A percentile compares a stretch with the other conserved stretches of the same genome.
phyloP scores from a whole-genome alignment of 495 filamentous ascomycete species.

The Hyaloscypha finlandica region DNA sequence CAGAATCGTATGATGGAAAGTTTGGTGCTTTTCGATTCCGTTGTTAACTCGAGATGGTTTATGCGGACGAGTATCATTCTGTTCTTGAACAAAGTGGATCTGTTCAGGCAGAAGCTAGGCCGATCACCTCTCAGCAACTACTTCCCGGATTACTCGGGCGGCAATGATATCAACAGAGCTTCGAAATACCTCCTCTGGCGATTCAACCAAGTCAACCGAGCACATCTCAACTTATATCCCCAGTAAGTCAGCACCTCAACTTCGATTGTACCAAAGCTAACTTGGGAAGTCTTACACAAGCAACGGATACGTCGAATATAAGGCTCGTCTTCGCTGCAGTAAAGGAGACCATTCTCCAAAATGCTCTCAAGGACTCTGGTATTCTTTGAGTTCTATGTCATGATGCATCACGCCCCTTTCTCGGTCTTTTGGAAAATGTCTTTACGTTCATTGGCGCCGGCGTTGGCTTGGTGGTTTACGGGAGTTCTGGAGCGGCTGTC shows the following conservation, averaged over 20 bases:
- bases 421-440: constrained; percentile 21
- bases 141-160: constrained; percentile 97
- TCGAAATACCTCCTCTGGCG: constrained; percentile 98
- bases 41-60: constrained; percentile 99
- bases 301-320: constrained; percentile 97
- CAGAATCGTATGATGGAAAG: constrained; percentile 99
- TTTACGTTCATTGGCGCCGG: constrained; percentile 24
- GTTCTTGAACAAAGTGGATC: constrained; percentile 97
- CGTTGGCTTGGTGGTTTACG: constrained; percentile 27
- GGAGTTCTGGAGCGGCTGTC: constrained; percentile 32
- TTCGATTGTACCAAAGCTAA: constrained; percentile 28
- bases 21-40: constrained; percentile 95
- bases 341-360: constrained; percentile 98
- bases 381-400: constrained; percentile 66
- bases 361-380: constrained; percentile 95
- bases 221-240: constrained; percentile 94
- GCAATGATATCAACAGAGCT: constrained; percentile 95
- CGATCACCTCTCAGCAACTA: constrained; percentile 88
- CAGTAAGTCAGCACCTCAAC: constrained; percentile 65
- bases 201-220: constrained; percentile 97
- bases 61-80: constrained; percentile 98
- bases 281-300: constrained; percentile 80
- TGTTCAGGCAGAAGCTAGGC: constrained; percentile 92
- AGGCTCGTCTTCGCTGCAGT: constrained; percentile 96
- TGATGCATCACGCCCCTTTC: constrained; percentile 27